Evolutionary conservation across 2,329 filamentous ascomycete genomes (phyloP).

Genomic region (Aspergillus fumigatus): DNA sequence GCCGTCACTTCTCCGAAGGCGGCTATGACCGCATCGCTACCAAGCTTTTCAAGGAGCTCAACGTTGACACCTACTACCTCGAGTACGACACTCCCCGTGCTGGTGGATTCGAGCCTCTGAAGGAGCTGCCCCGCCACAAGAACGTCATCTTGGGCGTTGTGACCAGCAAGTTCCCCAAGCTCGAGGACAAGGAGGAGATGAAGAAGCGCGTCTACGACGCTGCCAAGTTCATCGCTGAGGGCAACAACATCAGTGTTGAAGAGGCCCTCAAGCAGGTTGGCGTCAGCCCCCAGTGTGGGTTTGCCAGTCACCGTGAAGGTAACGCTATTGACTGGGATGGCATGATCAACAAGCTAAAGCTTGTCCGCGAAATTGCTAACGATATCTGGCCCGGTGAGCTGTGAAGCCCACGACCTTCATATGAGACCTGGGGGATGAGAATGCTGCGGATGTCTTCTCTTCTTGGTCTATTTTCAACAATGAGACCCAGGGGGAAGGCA

Average conservation of each 20-base stretch:
- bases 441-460: slow-evolving; percentile 8
- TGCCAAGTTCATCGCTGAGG: slow-evolving; percentile 66
- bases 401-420: slow-evolving; percentile 21
- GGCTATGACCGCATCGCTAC: slow-evolving; percentile 64
- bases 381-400: slow-evolving; percentile 62
- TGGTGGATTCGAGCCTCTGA: slow-evolving; percentile 63
- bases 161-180: slow-evolving; percentile 57
- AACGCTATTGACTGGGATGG: slow-evolving; percentile 66
- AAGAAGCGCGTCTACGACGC: slow-evolving; percentile 57
- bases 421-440: slow-evolving; percentile 1
- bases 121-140: slow-evolving; percentile 56
- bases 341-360: slow-evolving; percentile 67
- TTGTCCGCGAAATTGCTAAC: slow-evolving; percentile 68
- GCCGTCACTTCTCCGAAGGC: slow-evolving; percentile 62
- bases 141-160: slow-evolving; percentile 62
- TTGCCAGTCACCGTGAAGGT: slow-evolving; percentile 69
- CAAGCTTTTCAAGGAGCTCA: slow-evolving; percentile 60
- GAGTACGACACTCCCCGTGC: slow-evolving; percentile 64
- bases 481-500: not conserved
- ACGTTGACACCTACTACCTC: slow-evolving; percentile 64
- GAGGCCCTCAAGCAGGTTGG: slow-evolving; percentile 65
- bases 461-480: slow-evolving; percentile 10
- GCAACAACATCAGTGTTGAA: slow-evolving; percentile 58
- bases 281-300: slow-evolving; percentile 68
- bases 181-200: slow-evolving; percentile 62